Evolutionary conservation across 371 early-diverging fungal species (phyloP).

Genomic region (Funneliformis caledonium): DNA sequence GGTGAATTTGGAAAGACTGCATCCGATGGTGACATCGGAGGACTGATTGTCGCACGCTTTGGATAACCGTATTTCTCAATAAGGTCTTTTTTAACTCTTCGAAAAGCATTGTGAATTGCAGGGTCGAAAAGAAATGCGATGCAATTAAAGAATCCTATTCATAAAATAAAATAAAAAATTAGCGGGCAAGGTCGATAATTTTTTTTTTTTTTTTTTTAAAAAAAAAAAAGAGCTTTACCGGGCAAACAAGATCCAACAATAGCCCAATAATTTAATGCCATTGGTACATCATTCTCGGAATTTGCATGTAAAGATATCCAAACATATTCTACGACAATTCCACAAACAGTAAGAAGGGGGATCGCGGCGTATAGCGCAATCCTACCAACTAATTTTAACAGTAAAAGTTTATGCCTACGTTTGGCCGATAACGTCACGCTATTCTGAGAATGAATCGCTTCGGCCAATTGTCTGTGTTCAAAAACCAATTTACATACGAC

Average conservation of each 20-base stretch:
- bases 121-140: conserved; percentile 32
- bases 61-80: conserved; percentile 4
- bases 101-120: conserved; percentile 24
- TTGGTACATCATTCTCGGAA: background rate
- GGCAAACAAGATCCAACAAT: conserved; percentile 16
- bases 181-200: too few relatives aligned
- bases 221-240: background rate
- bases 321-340: conserved; percentile 12
- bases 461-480: conserved; percentile 26
- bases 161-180: too few relatives aligned
- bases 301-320: background rate
- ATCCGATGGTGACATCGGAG: conserved; percentile 13
- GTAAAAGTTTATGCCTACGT: background rate
- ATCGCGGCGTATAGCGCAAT: conserved; percentile 25
- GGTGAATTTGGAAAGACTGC: background rate
- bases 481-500: conserved; percentile 26
- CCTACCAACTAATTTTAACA: conserved; percentile 32
- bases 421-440: conserved; percentile 10
- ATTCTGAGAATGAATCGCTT: background rate
- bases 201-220: background rate
- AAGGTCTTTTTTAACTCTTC: conserved; percentile 24
- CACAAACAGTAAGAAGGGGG: conserved; percentile 23
- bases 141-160: conserved; percentile 24
- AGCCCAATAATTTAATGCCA: background rate
- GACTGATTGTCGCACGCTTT: background rate